These are phyloP conservation scores for Tylopilus plumbeoviolaceoides DNA, from an alignment of 768 basidiomycete species.

Conservation along the genomic window DNA sequence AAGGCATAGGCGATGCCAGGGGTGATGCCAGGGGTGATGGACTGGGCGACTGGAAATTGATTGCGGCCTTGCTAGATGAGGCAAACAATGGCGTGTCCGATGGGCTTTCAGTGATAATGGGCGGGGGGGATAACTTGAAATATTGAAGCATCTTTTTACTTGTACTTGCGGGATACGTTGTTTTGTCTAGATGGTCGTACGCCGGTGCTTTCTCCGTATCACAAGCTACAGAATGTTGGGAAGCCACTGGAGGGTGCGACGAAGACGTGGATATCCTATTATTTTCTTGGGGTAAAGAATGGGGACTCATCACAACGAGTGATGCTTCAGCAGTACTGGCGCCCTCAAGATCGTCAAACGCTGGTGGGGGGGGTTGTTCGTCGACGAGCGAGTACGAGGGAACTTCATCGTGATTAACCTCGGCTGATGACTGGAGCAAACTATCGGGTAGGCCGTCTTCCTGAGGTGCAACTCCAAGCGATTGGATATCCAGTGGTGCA, in stretches of 20 bases:
- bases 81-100: background rate
- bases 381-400: constrained; percentile 24
- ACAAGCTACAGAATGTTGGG: background rate
- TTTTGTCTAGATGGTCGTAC: background rate
- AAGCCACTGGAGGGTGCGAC: background rate
- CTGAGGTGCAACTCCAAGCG: background rate
- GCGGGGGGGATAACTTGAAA: background rate
- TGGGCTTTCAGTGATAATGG: background rate
- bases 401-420: constrained; percentile 13
- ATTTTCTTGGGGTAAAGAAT: background rate
- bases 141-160: background rate
- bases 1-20: background rate
- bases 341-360: constrained; percentile 17
- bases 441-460: background rate
- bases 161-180: background rate
- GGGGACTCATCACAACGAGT: background rate
- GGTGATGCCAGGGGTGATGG: background rate
- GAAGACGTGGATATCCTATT: background rate
- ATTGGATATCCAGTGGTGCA: background rate
- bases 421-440: background rate
- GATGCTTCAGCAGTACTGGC: background rate
- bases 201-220: background rate
- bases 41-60: background rate
- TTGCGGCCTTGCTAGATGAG: background rate
- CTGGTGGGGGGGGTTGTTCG: constrained; percentile 22